A percentile compares a stretch with the other conserved stretches of the same genome.
These are phyloP conservation scores for Aaosphaeria pasadenensis DNA, from an alignment of 2,329 filamentous ascomycete genomes.

Conservation along the genomic window DNA sequence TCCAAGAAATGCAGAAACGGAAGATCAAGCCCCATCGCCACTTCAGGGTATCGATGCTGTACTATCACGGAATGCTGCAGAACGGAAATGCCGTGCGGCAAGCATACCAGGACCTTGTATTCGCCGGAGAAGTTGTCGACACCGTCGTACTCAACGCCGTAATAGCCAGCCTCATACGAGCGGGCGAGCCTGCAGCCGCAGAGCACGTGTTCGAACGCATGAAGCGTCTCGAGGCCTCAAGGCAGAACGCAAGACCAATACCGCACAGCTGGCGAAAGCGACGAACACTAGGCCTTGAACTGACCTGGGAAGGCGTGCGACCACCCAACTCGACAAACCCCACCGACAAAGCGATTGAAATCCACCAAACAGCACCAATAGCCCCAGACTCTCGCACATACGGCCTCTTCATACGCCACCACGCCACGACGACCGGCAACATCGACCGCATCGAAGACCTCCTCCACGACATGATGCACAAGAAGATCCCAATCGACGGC, in stretches of 20 bases:
- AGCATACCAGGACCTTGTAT: conserved; percentile 80
- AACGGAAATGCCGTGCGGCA: conserved; percentile 72
- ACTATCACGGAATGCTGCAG: conserved; percentile 73
- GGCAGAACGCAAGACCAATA: conserved; percentile 4
- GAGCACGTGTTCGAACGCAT: conserved; percentile 81
- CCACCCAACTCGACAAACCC: conserved; percentile 42
- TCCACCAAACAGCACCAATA: conserved; percentile 66
- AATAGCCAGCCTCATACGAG: conserved; percentile 72
- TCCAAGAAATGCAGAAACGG: conserved; percentile 74
- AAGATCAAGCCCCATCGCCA: conserved; percentile 70
- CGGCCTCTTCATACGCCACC: conserved; percentile 73
- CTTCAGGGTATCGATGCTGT: conserved; percentile 78
- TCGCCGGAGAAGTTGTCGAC: conserved; percentile 83
- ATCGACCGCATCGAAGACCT: conserved; percentile 68
- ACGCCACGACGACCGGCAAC: conserved; percentile 66
- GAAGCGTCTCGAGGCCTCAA: conserved; percentile 59
- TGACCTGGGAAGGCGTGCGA: conserved; percentile 42
- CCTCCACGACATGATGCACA: conserved; percentile 75
- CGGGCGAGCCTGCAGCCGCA: conserved; percentile 73
- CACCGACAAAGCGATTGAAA: conserved; percentile 53
- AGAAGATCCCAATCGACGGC: conserved; percentile 65
- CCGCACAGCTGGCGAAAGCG: conserved; percentile 39
- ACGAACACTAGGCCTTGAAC: conserved; percentile 45
- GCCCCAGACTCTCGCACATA: conserved; percentile 77
- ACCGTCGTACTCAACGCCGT: conserved; percentile 83